phyloP scores from a whole-genome alignment of 2,329 filamentous ascomycete species.

The Colletotrichum sp. region DNA sequence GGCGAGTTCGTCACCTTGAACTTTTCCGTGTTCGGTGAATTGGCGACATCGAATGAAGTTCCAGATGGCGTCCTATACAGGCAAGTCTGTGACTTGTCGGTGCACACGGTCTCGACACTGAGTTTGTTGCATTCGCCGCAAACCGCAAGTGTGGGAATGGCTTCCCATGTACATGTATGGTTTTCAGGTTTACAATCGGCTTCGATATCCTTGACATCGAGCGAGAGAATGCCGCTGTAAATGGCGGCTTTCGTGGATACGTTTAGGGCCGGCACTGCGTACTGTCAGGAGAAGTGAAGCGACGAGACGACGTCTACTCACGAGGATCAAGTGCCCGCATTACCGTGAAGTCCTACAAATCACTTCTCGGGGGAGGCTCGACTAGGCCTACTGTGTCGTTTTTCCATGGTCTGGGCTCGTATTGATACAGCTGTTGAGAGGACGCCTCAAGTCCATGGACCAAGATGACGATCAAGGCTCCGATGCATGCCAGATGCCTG shows the following conservation, averaged over 20 bases:
- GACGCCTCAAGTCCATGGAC: constrained; percentile 43
- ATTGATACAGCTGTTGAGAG: constrained; percentile 41
- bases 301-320: background rate
- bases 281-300: background rate
- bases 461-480: constrained; percentile 38
- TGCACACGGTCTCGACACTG: constrained; percentile 22
- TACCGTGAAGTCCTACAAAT: constrained; percentile 38
- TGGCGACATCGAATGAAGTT: constrained; percentile 29
- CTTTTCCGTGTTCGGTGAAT: constrained; percentile 24
- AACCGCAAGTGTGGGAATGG: constrained; percentile 38
- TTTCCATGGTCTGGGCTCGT: constrained; percentile 29
- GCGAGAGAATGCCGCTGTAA: constrained; percentile 40
- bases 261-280: constrained; percentile 24
- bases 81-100: constrained; percentile 28
- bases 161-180: constrained; percentile 35
- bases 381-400: constrained; percentile 16
- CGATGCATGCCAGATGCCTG: constrained; percentile 42
- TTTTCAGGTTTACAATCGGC: constrained; percentile 34
- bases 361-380: constrained; percentile 33
- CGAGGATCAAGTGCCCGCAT: constrained; percentile 21
- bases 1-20: constrained; percentile 32
- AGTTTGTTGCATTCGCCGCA: constrained; percentile 35
- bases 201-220: constrained; percentile 28
- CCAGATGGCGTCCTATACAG: constrained; percentile 32
- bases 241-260: constrained; percentile 42